Evolutionary conservation across 257 asterid genomes (phyloP).

Genomic region (Rauvolfia tetraphylla): DNA sequence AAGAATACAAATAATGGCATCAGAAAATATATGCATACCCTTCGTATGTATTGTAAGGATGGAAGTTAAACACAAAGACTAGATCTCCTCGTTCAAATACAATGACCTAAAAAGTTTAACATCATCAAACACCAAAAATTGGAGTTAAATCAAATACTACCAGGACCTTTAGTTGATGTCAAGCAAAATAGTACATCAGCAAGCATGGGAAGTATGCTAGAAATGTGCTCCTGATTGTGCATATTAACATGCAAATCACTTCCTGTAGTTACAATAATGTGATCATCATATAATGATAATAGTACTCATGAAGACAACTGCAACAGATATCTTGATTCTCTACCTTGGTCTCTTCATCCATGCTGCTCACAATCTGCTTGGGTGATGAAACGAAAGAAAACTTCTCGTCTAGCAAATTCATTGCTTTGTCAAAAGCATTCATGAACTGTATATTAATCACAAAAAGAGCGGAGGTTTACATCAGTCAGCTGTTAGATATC

Average conservation of each 20-base stretch:
- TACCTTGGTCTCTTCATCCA: slow-evolving; percentile 80
- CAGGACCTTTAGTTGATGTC: background rate
- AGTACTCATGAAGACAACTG: background rate
- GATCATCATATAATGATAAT: background rate
- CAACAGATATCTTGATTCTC: slow-evolving; percentile 3
- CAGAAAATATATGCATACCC: slow-evolving; percentile 45
- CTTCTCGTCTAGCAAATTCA: slow-evolving; percentile 81
- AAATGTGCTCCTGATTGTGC: background rate
- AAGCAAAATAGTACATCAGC: background rate
- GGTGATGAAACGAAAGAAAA: slow-evolving; percentile 70
- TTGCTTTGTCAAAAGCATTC: slow-evolving; percentile 89
- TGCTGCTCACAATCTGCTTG: slow-evolving; percentile 72
- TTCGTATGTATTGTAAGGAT: slow-evolving; percentile 74
- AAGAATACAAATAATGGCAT: slow-evolving; percentile 18
- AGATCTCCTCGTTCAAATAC: slow-evolving; percentile 93
- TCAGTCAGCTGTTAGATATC: background rate
- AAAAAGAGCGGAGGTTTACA: background rate
- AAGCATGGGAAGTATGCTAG: background rate
- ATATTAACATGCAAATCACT: background rate
- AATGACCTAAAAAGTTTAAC: slow-evolving; percentile 57
- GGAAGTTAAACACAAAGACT: slow-evolving; percentile 90
- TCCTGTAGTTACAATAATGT: background rate
- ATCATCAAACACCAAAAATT: slow-evolving; percentile 4
- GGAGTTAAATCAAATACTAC: background rate
- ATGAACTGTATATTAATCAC: slow-evolving; percentile 45